Conservation (phyloP, 345 rosid genomes). For the Euclidium syriacum region DNA sequence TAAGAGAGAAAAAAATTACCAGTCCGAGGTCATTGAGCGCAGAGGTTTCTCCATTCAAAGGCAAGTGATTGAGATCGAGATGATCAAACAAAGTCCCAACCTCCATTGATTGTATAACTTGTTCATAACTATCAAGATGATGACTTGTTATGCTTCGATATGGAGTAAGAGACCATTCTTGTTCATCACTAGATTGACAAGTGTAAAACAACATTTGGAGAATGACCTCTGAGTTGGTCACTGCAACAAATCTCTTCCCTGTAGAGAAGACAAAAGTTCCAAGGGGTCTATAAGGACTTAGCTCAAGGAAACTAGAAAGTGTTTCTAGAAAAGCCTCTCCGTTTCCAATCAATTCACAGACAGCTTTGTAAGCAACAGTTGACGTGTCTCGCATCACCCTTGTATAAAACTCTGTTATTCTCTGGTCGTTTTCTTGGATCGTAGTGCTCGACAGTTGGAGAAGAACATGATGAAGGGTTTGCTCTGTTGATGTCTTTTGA, state of each 20-base stretch:
- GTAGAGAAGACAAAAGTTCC: slow-evolving; percentile 67
- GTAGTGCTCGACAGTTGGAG: not conserved
- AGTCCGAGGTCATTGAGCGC: slow-evolving; percentile 62
- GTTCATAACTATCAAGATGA: slow-evolving; percentile 35
- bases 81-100: slow-evolving; percentile 26
- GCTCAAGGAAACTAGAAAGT: slow-evolving; percentile 45
- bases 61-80: slow-evolving; percentile 35
- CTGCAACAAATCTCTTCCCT: slow-evolving; percentile 39
- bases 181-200: slow-evolving; percentile 38
- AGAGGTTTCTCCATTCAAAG: too few species aligned
- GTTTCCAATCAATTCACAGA: slow-evolving; percentile 62
- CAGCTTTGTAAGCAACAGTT: slow-evolving; percentile 49
- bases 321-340: slow-evolving; percentile 58
- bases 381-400: slow-evolving; percentile 55
- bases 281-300: slow-evolving; percentile 76
- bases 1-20: slow-evolving; percentile 40
- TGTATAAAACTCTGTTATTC: slow-evolving; percentile 22
- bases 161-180: slow-evolving; percentile 33
- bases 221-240: slow-evolving; percentile 66
- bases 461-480: slow-evolving; percentile 31
- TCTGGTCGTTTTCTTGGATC: not conserved
- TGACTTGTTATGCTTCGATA: slow-evolving; percentile 44
- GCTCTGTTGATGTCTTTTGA: slow-evolving; percentile 36
- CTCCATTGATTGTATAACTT: slow-evolving; percentile 32
- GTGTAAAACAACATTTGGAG: slow-evolving; percentile 69